Evolutionary conservation across 2,329 filamentous ascomycete species (phyloP).

Genomic region (Exophiala phaeomuriformis): DNA sequence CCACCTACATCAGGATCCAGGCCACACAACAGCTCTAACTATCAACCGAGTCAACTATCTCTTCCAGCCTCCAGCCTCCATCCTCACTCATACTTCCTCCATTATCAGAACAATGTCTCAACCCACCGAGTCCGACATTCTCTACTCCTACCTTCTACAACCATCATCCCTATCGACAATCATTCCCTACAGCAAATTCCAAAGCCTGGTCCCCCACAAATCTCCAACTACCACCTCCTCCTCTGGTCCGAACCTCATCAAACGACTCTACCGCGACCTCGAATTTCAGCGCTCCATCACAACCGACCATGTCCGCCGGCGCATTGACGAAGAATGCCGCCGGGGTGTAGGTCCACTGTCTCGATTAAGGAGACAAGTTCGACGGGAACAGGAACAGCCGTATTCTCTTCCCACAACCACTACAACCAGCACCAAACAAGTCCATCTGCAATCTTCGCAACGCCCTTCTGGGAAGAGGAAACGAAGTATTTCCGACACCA

Average conservation of each 20-base stretch:
- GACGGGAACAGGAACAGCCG: constrained; percentile 32
- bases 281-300: constrained; percentile 64
- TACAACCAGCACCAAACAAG: constrained; percentile 23
- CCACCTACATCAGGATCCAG: too few species aligned
- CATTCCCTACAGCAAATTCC: constrained; percentile 67
- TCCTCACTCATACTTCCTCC: too few species aligned
- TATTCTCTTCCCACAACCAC: too few species aligned
- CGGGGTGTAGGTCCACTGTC: constrained; percentile 11
- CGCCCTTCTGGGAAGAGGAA: constrained; percentile 19
- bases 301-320: constrained; percentile 59
- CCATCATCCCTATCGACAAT: constrained; percentile 68
- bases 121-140: constrained; percentile 59
- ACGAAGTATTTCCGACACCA: neutral
- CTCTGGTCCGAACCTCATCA: constrained; percentile 59
- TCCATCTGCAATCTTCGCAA: constrained; percentile 26
- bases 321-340: constrained; percentile 59
- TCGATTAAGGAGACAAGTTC: constrained; percentile 10
- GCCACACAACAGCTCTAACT: too few species aligned
- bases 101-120: neutral
- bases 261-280: constrained; percentile 68
- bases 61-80: too few species aligned
- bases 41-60: too few species aligned
- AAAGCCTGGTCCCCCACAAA: constrained; percentile 53
- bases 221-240: constrained; percentile 33
- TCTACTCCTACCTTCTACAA: constrained; percentile 69